Base-by-base conservation (phyloP, 2,329 filamentous ascomycete genomes). In the Fusarium miscanthi region DNA sequence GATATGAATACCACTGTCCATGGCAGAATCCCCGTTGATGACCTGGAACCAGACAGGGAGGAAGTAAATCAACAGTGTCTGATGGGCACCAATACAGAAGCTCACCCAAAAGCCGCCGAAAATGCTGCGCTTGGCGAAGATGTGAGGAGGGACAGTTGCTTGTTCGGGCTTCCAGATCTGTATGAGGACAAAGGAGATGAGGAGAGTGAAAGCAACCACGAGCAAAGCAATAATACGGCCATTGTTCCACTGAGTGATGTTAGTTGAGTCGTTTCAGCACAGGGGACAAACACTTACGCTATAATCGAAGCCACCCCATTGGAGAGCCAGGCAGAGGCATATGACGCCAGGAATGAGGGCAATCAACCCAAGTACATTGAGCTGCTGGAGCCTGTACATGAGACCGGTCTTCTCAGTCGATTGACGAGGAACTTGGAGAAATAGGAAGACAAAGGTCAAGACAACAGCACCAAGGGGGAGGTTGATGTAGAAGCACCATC, bases 1-100 rank as follows among this genome's bases (percentile, higher is more conserved):
- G 19, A 76, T 68, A 40, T 76, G 73, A 49, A 80, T 77, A 27
- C 80, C 79, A 9, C 78, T 78, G 10, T 78, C 31, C 19, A 80
- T 70, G 25, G 80, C 77, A 8, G 76, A 70, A 30, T 72, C 65
- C 35, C 77, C 83, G 51, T 83, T 78, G 59, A 86, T 82, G 16
- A 82, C 83, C 69, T 87, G 85, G 77, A 87, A 87, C 84, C 85
- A 88, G 65, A 87, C 81, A 19, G 86, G 85, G 9, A 87, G 78
- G 75, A 82, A 87, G 75, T 85, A 85, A 11, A 63, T 49, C 16
- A 70, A 45, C 6, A 77, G 58, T 62, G 66, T 77, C 57, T 78
- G 73, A 63, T 80, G 70, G 2, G 81, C 75, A 2, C 80, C 80
- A 19, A 77, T 42, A 27, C 70, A 74, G 30, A 72, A 61, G 42